Evolutionary conservation across 2,329 filamentous ascomycete genomes (phyloP).

Genomic region (Bipolaris cookei): DNA sequence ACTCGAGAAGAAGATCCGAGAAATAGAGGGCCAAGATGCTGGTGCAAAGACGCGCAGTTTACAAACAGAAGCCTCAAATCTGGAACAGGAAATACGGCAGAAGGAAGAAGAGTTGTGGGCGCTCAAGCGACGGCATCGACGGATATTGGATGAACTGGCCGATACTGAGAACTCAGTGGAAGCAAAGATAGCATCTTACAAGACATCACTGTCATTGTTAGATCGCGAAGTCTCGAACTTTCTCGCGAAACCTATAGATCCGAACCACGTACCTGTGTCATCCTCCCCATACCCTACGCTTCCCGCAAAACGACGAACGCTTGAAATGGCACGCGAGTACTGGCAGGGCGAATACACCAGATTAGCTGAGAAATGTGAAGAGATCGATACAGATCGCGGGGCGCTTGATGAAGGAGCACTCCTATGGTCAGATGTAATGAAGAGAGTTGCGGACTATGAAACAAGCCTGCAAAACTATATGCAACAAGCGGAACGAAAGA

Average conservation of each 20-base stretch:
- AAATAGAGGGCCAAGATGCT: conserved; percentile 62
- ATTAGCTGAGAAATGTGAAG: conserved; percentile 61
- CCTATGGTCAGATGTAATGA: conserved; percentile 69
- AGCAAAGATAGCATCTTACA: conserved; percentile 74
- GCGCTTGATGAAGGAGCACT: conserved; percentile 71
- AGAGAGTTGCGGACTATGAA: conserved; percentile 69
- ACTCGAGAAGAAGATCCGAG: conserved; percentile 61
- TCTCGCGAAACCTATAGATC: conserved; percentile 61
- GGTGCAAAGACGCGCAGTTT: conserved; percentile 63
- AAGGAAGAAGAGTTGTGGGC: conserved; percentile 68
- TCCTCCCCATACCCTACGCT: conserved; percentile 63
- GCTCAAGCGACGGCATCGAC: conserved; percentile 66
- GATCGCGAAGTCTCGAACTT: conserved; percentile 68
- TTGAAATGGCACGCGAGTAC: conserved; percentile 73
- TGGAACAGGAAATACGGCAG: conserved; percentile 69
- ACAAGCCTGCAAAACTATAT: conserved; percentile 64
- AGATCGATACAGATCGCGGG: conserved; percentile 65
- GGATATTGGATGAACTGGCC: conserved; percentile 65
- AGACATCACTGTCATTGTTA: conserved; percentile 68
- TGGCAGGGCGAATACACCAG: conserved; percentile 69
- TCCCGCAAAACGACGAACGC: conserved; percentile 68
- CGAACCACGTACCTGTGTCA: conserved; percentile 37
- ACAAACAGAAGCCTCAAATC: conserved; percentile 56
- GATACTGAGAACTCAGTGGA: conserved; percentile 70
- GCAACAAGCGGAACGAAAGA: conserved; percentile 35